Conservation (phyloP, 108 stramenopile species). For the Chaetoceros tenuissimus region DNA sequence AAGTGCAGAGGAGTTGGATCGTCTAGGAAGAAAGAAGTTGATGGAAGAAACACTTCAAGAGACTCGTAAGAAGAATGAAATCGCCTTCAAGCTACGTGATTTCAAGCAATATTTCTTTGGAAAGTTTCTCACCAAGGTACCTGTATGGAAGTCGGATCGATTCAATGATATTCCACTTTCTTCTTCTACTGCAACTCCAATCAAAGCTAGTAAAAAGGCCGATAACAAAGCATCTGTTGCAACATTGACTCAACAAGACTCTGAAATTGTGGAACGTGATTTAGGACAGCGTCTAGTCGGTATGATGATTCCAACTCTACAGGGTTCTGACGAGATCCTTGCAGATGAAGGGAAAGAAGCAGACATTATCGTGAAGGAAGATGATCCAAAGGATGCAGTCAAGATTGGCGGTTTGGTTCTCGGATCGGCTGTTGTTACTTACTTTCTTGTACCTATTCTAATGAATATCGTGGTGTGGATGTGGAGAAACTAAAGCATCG, state of each 20-base stretch:
- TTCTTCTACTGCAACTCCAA: slow-evolving; percentile 45
- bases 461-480: no score
- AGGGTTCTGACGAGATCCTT: not conserved
- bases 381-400: not conserved
- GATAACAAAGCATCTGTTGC: slow-evolving; percentile 60
- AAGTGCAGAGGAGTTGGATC: slow-evolving; percentile 1
- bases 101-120: slow-evolving; percentile 79
- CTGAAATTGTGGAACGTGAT: no score
- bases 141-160: slow-evolving; percentile 55
- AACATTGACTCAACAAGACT: slow-evolving; percentile 55
- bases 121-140: slow-evolving; percentile 43
- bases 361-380: not conserved
- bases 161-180: slow-evolving; percentile 54
- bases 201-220: slow-evolving; percentile 14
- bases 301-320: slow-evolving; percentile 59
- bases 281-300: slow-evolving; percentile 63
- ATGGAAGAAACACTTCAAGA: slow-evolving; percentile 21
- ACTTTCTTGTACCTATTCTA: not conserved
- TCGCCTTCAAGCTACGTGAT: slow-evolving; percentile 47
- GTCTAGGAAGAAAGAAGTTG: slow-evolving; percentile 14
- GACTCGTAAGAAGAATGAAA: slow-evolving; percentile 37
- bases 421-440: not conserved
- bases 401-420: not conserved
- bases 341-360: no score
- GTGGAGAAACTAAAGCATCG: no score